Base-by-base conservation (phyloP, 2,329 filamentous ascomycete species). In the Penicillium sp. region DNA sequence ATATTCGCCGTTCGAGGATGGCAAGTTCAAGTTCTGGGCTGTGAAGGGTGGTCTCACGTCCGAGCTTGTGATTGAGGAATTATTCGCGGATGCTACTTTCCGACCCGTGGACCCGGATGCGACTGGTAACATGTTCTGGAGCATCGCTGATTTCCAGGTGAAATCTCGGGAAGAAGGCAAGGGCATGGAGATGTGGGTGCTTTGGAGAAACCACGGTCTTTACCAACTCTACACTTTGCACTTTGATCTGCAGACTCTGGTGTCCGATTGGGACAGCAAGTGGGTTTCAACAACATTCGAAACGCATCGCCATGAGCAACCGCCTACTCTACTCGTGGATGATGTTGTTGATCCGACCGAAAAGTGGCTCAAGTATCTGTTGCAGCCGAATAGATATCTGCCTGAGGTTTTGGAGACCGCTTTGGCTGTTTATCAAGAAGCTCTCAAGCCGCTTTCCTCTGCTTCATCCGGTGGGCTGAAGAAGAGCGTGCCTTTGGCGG, bases 21-120 rank as follows among this genome's bases (percentile, higher is more conserved):
- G 94, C 34, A 88, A 93, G 68, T 97, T 99, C 81, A 97, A 96
- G 72, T 92, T 99, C 69, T 99, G 92, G 90, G 83, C 84, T 49
- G 83, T 88, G 16, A 83, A 86, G 61, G 83, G 87, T 49, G 82
- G 74, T n/a, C 82, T 62, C 80, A 88, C 64, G 59, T 76, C 62
- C 60, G 75, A 60, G 2, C 71, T 91, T 18, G 80, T 86, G 8
- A 79, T 95, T 13, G 82, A 85, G 58, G 90, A 95, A 63, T 76
- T 90, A 21, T 92, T 89, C 62, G 83, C 88, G 0, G 79, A 82
- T 10, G 68, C 77, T 7, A 77, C 81, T 11, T 78, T 94, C 31
- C 80, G 88, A 24, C 89, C 92, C 1, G 87, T 85, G 59, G 84
- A 71, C 68, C 82, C 67, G 60, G 82, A 71, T 76, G 79, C 73